These are phyloP conservation scores for Mrakiaceae sp. DNA, from an alignment of 1,284 basidiomycete species.

Conservation along the genomic window DNA sequence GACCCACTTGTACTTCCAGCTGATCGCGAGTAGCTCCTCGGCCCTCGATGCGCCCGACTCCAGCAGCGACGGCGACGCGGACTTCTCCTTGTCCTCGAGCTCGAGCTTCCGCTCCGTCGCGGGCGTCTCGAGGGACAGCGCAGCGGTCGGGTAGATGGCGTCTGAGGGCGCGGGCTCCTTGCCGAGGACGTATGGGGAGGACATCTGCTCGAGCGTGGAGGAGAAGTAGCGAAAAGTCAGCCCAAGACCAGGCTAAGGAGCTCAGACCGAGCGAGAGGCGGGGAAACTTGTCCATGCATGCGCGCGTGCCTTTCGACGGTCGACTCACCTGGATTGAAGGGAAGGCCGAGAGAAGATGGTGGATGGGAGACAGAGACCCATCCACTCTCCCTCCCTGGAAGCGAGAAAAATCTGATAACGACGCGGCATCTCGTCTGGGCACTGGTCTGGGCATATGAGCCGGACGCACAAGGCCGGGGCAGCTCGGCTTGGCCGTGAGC, in stretches of 20 bases:
- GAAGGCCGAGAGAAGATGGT: too few species aligned
- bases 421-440: too few species aligned
- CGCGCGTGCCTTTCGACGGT: too few species aligned
- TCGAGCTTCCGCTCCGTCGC: neutral
- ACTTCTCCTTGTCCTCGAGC: neutral
- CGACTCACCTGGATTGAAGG: too few species aligned
- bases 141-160: neutral
- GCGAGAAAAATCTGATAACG: too few species aligned
- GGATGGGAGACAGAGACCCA: too few species aligned
- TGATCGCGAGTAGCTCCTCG: neutral
- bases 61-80: neutral
- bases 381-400: too few species aligned
- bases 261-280: too few species aligned
- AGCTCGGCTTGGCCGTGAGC: too few species aligned
- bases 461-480: too few species aligned
- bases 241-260: neutral
- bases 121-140: neutral
- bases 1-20: constrained; percentile 4
- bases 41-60: neutral
- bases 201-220: neutral
- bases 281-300: too few species aligned
- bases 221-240: neutral
- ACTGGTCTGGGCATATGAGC: too few species aligned
- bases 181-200: neutral
- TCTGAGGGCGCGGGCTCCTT: neutral